A percentile compares a stretch with the other conserved stretches of the same genome.
These are phyloP conservation scores for Gillenia trifoliata DNA, from an alignment of 306 rosid genomes.

Conservation along the genomic window DNA sequence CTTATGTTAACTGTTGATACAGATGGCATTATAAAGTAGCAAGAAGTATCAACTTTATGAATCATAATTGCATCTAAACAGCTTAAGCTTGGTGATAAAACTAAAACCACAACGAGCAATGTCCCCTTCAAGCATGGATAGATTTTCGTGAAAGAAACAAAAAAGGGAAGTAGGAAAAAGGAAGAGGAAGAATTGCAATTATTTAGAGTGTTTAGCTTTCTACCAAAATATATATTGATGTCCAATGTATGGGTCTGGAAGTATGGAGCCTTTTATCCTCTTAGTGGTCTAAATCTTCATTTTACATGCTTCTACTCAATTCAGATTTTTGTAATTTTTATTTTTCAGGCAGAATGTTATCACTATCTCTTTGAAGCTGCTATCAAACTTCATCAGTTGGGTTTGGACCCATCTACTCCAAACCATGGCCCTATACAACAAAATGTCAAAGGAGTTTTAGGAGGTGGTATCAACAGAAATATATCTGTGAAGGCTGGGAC, in stretches of 20 bases:
- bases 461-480: slow-evolving; percentile 35
- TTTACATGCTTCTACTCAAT: slow-evolving; percentile 15
- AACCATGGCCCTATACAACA: slow-evolving; percentile 60
- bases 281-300: slow-evolving; percentile 5
- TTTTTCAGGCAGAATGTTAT: slow-evolving; percentile 76
- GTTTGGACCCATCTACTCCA: slow-evolving; percentile 77
- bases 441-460: slow-evolving; percentile 44
- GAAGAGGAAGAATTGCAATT: background rate
- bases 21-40: background rate
- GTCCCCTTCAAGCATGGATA: background rate
- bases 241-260: background rate
- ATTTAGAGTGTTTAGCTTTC: background rate
- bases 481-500: slow-evolving; percentile 56
- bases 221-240: background rate
- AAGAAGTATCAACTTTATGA: slow-evolving; percentile 3
- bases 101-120: too few relatives aligned
- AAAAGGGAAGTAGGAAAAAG: background rate
- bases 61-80: background rate
- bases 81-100: background rate
- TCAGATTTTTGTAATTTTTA: slow-evolving; percentile 17
- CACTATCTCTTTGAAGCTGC: slow-evolving; percentile 96
- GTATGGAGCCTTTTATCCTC: background rate
- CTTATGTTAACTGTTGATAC: background rate
- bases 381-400: slow-evolving; percentile 80
- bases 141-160: background rate